Conservation (phyloP, 2,329 filamentous ascomycete species). For the Claviceps sp. region DNA sequence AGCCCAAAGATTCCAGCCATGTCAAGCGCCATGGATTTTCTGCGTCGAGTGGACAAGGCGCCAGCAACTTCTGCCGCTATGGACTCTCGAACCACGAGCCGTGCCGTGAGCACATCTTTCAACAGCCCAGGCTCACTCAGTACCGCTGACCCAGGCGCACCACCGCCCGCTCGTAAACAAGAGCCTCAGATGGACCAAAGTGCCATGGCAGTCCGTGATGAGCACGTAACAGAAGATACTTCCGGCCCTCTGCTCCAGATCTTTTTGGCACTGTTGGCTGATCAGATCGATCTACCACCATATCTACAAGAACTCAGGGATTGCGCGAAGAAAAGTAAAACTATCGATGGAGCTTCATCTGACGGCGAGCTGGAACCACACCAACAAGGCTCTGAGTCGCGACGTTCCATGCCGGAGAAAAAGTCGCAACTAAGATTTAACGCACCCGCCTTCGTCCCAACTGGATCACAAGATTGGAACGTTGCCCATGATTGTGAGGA, state of each 20-base stretch:
- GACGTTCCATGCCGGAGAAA: neutral
- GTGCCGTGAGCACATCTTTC: neutral
- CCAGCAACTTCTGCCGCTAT: neutral
- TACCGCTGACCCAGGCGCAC: neutral
- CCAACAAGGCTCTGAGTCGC: neutral
- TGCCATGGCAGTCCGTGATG: neutral
- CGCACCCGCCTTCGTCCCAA: neutral
- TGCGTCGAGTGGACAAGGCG: neutral
- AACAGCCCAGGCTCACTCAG: neutral
- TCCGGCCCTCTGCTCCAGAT: constrained; percentile 1
- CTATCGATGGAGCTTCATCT: neutral
- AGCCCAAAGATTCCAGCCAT: neutral
- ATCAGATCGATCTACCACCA: neutral
- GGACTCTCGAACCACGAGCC: neutral
- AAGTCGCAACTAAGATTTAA: neutral
- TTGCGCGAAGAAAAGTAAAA: neutral
- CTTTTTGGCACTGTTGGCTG: constrained; percentile 2
- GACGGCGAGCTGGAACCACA: neutral
- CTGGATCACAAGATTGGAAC: neutral
- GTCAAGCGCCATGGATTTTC: constrained; percentile 2
- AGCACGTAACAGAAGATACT: neutral
- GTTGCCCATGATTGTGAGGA: neutral
- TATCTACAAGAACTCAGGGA: neutral
- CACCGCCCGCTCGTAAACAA: neutral
- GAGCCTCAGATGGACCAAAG: neutral